A percentile compares a stretch with the other conserved stretches of the same genome.
Conservation (phyloP, 768 basidiomycete species). For the Podaxis sp. region DNA sequence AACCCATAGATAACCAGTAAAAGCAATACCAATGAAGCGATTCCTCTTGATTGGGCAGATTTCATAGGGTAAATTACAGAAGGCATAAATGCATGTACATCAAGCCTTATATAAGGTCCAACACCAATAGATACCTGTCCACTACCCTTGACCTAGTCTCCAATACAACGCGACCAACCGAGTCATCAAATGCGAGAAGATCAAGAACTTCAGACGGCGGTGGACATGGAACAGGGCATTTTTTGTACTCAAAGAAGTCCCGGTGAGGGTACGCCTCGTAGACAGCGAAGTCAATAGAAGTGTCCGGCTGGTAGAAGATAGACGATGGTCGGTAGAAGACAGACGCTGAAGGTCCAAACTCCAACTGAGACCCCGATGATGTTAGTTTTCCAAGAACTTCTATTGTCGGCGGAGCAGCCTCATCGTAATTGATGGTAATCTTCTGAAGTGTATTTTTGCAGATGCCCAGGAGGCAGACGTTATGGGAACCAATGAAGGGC, state of each 20-base stretch:
- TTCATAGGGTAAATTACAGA: not conserved
- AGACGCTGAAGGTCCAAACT: not conserved
- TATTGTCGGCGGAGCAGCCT: not conserved
- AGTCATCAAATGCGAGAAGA: not conserved
- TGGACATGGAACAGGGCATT: not conserved
- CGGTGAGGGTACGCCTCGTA: not conserved
- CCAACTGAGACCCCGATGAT: not conserved
- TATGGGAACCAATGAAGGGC: not conserved
- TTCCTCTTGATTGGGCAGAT: too few species aligned
- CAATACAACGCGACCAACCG: not conserved
- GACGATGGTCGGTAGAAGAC: not conserved
- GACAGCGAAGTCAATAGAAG: not conserved
- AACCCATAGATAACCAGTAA: too few species aligned
- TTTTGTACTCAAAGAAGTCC: not conserved
- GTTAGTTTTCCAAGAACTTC: not conserved
- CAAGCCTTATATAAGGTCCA: not conserved
- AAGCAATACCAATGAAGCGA: too few species aligned
- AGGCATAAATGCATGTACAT: not conserved
- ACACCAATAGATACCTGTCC: not conserved
- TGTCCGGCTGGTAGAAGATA: not conserved
- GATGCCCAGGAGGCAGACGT: not conserved
- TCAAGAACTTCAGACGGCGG: not conserved
- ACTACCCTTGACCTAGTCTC: not conserved
- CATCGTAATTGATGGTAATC: not conserved
- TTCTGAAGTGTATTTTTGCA: not conserved